phyloP scores from a whole-genome alignment of 129 eudicot species.

The Tagetes patula region DNA sequence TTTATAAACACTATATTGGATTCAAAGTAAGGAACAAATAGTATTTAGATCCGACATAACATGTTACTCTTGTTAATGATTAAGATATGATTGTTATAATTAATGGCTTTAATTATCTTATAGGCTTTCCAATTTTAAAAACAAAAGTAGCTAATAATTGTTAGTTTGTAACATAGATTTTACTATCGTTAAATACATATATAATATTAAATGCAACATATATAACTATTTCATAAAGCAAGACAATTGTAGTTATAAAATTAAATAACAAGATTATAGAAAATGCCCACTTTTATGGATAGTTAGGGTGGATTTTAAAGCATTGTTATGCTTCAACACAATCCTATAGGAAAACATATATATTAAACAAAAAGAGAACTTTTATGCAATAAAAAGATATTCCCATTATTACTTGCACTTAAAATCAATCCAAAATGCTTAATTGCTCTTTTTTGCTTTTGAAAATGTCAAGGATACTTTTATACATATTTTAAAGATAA shows the following conservation, averaged over 20 bases:
- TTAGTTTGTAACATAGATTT: not conserved
- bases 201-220: too few relatives aligned
- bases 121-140: not conserved
- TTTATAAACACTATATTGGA: not conserved
- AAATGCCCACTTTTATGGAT: too few relatives aligned
- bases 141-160: constrained; percentile 1
- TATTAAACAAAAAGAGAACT: not conserved
- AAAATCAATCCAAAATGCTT: not conserved
- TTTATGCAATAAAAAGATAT: not conserved
- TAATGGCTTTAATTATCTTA: not conserved
- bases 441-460: constrained; percentile 1
- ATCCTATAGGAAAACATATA: not conserved
- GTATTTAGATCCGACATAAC: constrained; percentile 12
- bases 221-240: too few relatives aligned
- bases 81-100: not conserved
- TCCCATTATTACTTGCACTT: not conserved
- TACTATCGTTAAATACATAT: not conserved
- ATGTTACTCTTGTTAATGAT: constrained; percentile 13
- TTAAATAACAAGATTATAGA: too few relatives aligned
- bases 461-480: not conserved
- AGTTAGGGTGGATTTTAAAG: too few relatives aligned
- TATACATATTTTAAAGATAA: not conserved
- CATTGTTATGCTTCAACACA: not conserved
- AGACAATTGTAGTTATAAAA: too few relatives aligned
- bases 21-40: not conserved